phyloP scores from a whole-genome alignment of 2,329 filamentous ascomycete species.

The Orbilia blumenaviensis region DNA sequence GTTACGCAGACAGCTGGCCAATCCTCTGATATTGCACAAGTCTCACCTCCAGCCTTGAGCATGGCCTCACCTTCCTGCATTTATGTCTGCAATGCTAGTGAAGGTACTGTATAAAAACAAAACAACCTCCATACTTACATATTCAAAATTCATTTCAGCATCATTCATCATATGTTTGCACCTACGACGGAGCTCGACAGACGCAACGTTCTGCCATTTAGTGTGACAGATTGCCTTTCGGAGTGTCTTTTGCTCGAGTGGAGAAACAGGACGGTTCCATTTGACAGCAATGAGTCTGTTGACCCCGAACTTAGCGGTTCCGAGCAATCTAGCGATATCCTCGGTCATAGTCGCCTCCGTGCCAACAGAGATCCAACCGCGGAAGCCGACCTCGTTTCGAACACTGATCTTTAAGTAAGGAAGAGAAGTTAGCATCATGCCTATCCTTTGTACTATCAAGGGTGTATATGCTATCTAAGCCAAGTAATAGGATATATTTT shows the following conservation, averaged over 20 bases:
- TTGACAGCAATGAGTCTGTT: conserved; percentile 19
- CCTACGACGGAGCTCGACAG: not conserved
- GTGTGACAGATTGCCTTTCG: conserved; percentile 24
- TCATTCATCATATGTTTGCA: conserved; percentile 14
- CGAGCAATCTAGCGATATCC: conserved; percentile 5
- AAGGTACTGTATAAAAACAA: too few relatives aligned
- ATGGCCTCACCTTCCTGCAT: too few relatives aligned
- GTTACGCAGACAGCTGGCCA: too few relatives aligned
- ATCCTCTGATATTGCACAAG: too few relatives aligned
- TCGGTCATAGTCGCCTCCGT: not conserved
- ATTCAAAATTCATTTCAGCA: conserved; percentile 17
- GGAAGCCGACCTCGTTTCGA: conserved; percentile 10
- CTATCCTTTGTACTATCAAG: not conserved
- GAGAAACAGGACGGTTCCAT: not conserved
- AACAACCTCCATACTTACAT: conserved; percentile 23
- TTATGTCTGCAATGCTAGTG: too few relatives aligned
- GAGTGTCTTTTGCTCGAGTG: not conserved
- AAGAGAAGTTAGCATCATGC: conserved; percentile 1
- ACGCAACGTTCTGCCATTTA: conserved; percentile 42
- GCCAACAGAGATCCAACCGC: not conserved
- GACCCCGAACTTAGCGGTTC: not conserved
- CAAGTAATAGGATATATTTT: not conserved
- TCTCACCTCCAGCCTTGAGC: too few relatives aligned
- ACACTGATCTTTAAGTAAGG: conserved; percentile 1
- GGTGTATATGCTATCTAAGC: not conserved